A percentile compares a stretch with the other conserved stretches of the same genome.
These are phyloP conservation scores for Xanthoconium separans DNA, from an alignment of 1,284 basidiomycete species.

Conservation along the genomic window DNA sequence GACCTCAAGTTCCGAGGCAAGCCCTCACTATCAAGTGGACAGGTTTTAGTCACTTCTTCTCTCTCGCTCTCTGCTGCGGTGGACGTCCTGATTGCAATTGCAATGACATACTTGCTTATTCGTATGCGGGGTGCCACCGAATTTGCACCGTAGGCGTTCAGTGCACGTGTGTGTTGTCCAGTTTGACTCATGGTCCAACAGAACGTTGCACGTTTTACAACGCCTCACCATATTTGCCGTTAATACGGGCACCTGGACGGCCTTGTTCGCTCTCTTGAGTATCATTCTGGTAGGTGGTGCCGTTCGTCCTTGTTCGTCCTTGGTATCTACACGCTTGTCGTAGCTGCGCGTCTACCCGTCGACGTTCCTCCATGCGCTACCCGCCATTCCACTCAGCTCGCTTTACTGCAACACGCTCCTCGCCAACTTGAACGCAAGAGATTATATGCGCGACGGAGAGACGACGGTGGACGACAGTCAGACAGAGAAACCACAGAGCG, in stretches of 20 bases:
- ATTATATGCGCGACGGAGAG: conserved; percentile 6
- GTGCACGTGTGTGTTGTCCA: background rate
- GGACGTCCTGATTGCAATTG: conserved; percentile 11
- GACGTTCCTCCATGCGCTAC: background rate
- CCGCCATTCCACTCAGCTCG: conserved; percentile 4
- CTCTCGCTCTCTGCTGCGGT: background rate
- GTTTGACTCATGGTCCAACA: background rate
- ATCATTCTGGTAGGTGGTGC: conserved; percentile 9
- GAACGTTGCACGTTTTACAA: conserved; percentile 6
- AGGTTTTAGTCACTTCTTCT: background rate
- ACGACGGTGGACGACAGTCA: too few relatives aligned
- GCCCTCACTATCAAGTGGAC: background rate
- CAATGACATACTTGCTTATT: conserved; percentile 8
- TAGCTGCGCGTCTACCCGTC: background rate
- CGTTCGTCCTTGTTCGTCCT: background rate
- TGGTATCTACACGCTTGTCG: too few relatives aligned
- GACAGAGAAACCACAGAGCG: background rate
- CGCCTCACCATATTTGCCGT: conserved; percentile 12
- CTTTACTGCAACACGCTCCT: conserved; percentile 19
- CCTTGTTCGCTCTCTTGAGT: conserved; percentile 8
- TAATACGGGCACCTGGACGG: conserved; percentile 17
- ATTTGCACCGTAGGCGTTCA: background rate
- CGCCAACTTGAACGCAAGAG: conserved; percentile 16
- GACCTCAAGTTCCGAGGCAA: background rate
- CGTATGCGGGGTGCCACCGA: background rate